Evolutionary conservation across 1,284 basidiomycete genomes (phyloP), one percentile per base, ranked within the genome.

Genomic region (Trichosporon inkin): DNA sequence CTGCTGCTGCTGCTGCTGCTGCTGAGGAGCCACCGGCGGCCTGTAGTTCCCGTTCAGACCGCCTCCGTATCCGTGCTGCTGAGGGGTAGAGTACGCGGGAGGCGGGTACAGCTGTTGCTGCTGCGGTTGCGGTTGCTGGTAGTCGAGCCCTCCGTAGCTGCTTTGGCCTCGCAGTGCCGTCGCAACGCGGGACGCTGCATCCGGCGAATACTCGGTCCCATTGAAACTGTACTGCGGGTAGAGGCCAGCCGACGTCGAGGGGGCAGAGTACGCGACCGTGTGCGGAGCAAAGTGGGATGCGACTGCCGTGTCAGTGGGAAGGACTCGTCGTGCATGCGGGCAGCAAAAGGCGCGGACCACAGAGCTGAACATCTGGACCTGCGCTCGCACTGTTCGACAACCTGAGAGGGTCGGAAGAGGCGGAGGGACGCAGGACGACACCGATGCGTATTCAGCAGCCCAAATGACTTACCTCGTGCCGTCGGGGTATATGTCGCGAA

Each of bases 201-300:
- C 52, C 19, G 34, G 16, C 35, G 20, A 37, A 35, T 53, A 37
- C 35, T 36, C 52, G 52, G 20, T 53, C 24, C 37, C 24, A 38
- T 10, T 55, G 37, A 38, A 55, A 22, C 44, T 49, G 53, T 76
- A 69, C 58, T 76, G 72, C 14, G 73, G 71, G 53, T 75, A 76
- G 14, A 71, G 58, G 20, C 58, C 51, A 13, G 57, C 34, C 19
- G 64, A 65, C n/a, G 70, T 62, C 6, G 63, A 55, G 6, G 69
- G 64, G 22, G 68, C 49, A 10, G 67, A 68, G 34, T 75, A 70
- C 8, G 70, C 66, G 28, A 68, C 57, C 2, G 75, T 76, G 56
- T 78, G 71, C 2, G 76, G 62, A n/a, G 75, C 65, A 51, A 78
- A 65, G 57, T 79, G 76, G n/a, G 67, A 64, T 3, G 77, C 77